These are phyloP conservation scores for Penicillium sp. DNA, from an alignment of 2,329 filamentous ascomycete species.

Conservation along the genomic window DNA sequence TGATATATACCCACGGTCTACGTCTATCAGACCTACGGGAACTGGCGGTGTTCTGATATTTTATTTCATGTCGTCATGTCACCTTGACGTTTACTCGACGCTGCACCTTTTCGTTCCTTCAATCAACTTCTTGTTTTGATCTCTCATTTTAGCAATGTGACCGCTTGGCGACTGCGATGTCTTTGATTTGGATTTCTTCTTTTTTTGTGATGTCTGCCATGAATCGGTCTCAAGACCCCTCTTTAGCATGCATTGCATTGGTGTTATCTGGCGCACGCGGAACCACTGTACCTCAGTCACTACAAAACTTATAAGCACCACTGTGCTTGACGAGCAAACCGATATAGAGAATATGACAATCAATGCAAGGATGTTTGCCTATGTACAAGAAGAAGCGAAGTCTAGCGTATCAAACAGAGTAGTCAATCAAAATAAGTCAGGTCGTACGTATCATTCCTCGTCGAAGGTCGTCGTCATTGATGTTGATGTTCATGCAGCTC, in stretches of 20 bases:
- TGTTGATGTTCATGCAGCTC: conserved; percentile 30
- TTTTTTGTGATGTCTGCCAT: conserved; percentile 36
- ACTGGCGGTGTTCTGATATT: conserved; percentile 3
- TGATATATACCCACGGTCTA: background rate
- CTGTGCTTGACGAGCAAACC: conserved; percentile 2
- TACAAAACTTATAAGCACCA: conserved; percentile 19
- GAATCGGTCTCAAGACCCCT: conserved; percentile 36
- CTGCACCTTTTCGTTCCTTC: background rate
- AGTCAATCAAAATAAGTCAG: background rate
- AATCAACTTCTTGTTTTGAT: conserved; percentile 17
- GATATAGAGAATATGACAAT: conserved; percentile 10
- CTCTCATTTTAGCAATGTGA: conserved; percentile 12
- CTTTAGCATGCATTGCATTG: conserved; percentile 45
- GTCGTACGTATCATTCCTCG: conserved; percentile 5
- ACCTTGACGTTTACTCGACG: conserved; percentile 13
- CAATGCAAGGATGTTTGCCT: background rate
- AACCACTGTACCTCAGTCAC: conserved; percentile 26
- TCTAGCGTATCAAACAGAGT: background rate
- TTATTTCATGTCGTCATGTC: background rate
- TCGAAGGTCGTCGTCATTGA: background rate
- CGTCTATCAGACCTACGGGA: background rate
- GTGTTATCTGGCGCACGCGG: conserved; percentile 43
- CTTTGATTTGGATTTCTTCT: conserved; percentile 12
- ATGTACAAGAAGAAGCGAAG: background rate
- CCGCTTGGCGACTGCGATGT: conserved; percentile 4